Base-by-base conservation (phyloP, 2,329 filamentous ascomycete species). In the Claviceps pazoutovae region DNA sequence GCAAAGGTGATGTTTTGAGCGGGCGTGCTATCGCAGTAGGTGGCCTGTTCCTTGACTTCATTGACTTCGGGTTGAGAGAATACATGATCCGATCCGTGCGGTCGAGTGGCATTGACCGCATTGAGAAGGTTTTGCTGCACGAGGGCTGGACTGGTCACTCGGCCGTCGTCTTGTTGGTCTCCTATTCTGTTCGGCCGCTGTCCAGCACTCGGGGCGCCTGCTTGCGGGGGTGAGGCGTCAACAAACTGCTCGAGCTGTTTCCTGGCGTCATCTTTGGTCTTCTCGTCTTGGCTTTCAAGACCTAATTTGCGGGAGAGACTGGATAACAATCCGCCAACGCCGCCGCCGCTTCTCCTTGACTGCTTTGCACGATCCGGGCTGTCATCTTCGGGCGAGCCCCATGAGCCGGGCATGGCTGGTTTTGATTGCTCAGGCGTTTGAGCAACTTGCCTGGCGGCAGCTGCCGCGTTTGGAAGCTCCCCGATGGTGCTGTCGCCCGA, bases 11-110 rank as follows among this genome's bases (percentile, higher is more conserved):
- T 79, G 65, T 95, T 82, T 53, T 89, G 80, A 1, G 80, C 81
- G 2, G 85, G 80, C 23, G 73, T 83, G 58, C 80, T 77, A 69
- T 96, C 90, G 65, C 90, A 96, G 68, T 95, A 95, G 0, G 86
- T 85, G 41, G 83, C 79, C 58, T 88, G 85, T 65, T 95, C 89
- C 62, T 85, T 85, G 57, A 95, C 82, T 49, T 83, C 71, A 55
- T 80, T 83, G 38, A 85, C 83, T 50, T 79, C 71, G 0, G 88
- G 88, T 21, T 80, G 79, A 3, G 79, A 81, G 68, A 87, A 91
- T n/a, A 95, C 68, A 11, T 73, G 71, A 16, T 80, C 76, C 1
- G 86, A 88, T 56, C 86, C 84, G 65, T 90, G 83, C 1, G 88
- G 75, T 39, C 88, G 80, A 21, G 86, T 88, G 7, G 88, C 80